phyloP scores from a whole-genome alignment of 2,329 filamentous ascomycete genomes.

The Claviceps sp. region DNA sequence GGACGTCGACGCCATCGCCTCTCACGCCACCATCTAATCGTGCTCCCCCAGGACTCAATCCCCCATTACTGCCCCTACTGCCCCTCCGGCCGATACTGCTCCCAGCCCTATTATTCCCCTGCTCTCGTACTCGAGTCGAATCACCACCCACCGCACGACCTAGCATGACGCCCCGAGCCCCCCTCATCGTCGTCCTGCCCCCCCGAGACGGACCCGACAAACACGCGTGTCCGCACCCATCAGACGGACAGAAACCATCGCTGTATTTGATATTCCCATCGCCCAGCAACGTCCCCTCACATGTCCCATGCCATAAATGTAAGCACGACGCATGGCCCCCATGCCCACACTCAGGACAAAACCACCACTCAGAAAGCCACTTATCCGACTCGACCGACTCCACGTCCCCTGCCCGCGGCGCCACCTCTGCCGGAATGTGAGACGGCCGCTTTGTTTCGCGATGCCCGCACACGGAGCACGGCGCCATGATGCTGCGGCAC shows the following conservation, averaged over 20 bases:
- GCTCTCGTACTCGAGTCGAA: slow-evolving; percentile 13
- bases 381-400: slow-evolving; percentile 7
- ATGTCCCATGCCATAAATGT: slow-evolving; percentile 41
- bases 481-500: slow-evolving; percentile 37
- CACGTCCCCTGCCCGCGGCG: slow-evolving; percentile 13
- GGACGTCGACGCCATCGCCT: slow-evolving; percentile 40
- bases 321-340: slow-evolving; percentile 50
- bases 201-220: slow-evolving; percentile 42
- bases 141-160: slow-evolving; percentile 33
- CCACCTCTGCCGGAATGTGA: slow-evolving; percentile 19
- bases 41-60: slow-evolving; percentile 8
- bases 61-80: slow-evolving; percentile 2
- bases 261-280: slow-evolving; percentile 21
- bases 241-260: slow-evolving; percentile 49
- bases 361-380: slow-evolving; percentile 42
- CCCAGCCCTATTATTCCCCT: slow-evolving; percentile 12
- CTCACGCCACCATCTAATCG: slow-evolving; percentile 12
- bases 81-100: slow-evolving; percentile 7
- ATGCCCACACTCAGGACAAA: slow-evolving; percentile 48
- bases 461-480: slow-evolving; percentile 47
- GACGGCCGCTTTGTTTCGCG: slow-evolving; percentile 33
- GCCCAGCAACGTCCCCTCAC: slow-evolving; percentile 11
- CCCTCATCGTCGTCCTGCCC: slow-evolving; percentile 32
- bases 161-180: slow-evolving; percentile 13
- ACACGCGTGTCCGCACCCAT: slow-evolving; percentile 52